These are phyloP conservation scores for Acmispon strigosus DNA, from an alignment of 306 rosid species.

Conservation along the genomic window DNA sequence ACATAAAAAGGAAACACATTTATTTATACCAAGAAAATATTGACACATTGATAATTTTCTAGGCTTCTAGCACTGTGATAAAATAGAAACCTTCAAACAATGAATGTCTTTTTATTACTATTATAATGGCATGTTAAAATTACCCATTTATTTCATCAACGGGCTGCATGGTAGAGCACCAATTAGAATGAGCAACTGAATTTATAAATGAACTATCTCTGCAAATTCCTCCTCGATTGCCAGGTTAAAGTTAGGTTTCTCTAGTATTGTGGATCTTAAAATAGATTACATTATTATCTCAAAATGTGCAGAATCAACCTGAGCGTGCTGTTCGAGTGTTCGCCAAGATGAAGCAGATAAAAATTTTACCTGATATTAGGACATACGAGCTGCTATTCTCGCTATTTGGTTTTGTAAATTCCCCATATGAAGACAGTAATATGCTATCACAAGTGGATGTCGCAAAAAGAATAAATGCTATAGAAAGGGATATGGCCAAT, in stretches of 20 bases:
- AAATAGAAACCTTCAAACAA: not conserved
- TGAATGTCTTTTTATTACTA: not conserved
- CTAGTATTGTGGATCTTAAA: not conserved
- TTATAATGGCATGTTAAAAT: slow-evolving; percentile 3
- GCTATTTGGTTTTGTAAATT: slow-evolving; percentile 70
- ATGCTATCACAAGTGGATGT: slow-evolving; percentile 52
- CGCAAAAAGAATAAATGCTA: slow-evolving; percentile 60
- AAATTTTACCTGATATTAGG: slow-evolving; percentile 55
- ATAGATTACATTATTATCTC: slow-evolving; percentile 11
- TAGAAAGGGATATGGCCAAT: slow-evolving; percentile 66
- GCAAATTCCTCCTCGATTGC: not conserved
- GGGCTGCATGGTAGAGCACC: slow-evolving; percentile 15
- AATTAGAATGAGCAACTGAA: slow-evolving; percentile 1
- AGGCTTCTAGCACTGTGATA: not conserved
- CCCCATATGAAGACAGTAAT: slow-evolving; percentile 66
- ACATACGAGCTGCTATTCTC: slow-evolving; percentile 70
- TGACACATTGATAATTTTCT: not conserved
- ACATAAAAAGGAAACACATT: not conserved
- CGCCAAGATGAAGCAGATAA: slow-evolving; percentile 61
- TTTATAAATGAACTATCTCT: slow-evolving; percentile 4
- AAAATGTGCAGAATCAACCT: slow-evolving; percentile 63
- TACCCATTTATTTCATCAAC: slow-evolving; percentile 14
- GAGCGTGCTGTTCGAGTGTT: slow-evolving; percentile 67
- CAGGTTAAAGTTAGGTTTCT: not conserved
- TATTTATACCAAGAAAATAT: not conserved